Conservation (phyloP, 495 filamentous ascomycete genomes). For the Evernia prunastri region DNA sequence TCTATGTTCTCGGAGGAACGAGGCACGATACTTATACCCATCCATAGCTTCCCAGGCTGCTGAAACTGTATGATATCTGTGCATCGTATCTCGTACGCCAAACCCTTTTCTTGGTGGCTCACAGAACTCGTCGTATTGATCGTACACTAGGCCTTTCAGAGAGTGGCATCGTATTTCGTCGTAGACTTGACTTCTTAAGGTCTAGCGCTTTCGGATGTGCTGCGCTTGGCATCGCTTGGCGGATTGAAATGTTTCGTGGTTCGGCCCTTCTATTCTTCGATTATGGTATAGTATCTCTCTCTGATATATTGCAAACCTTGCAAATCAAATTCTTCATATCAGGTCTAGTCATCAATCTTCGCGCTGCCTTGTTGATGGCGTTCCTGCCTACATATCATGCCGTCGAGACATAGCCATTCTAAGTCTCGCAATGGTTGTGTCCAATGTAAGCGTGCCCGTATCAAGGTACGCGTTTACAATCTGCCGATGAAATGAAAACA, state of each 20-base stretch:
- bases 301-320: too few relatives aligned
- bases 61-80: background rate
- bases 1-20: background rate
- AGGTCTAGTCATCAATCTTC: too few relatives aligned
- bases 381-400: background rate
- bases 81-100: background rate
- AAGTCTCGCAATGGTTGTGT: constrained; percentile 15
- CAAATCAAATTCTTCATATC: too few relatives aligned
- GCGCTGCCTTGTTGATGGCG: too few relatives aligned
- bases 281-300: too few relatives aligned
- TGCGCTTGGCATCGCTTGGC: too few relatives aligned
- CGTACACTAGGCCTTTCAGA: background rate
- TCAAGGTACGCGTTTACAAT: constrained; percentile 1
- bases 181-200: too few relatives aligned
- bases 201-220: too few relatives aligned
- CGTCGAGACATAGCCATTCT: constrained; percentile 7
- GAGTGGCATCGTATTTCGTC: too few relatives aligned
- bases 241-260: too few relatives aligned
- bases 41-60: background rate
- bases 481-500: background rate
- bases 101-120: background rate
- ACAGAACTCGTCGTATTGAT: background rate
- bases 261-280: too few relatives aligned
- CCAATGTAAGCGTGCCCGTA: constrained; percentile 11
- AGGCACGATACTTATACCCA: background rate